Evolutionary conservation across 164 flowering plant species (phyloP).

Genomic region (Magnolia kwangsiensis): DNA sequence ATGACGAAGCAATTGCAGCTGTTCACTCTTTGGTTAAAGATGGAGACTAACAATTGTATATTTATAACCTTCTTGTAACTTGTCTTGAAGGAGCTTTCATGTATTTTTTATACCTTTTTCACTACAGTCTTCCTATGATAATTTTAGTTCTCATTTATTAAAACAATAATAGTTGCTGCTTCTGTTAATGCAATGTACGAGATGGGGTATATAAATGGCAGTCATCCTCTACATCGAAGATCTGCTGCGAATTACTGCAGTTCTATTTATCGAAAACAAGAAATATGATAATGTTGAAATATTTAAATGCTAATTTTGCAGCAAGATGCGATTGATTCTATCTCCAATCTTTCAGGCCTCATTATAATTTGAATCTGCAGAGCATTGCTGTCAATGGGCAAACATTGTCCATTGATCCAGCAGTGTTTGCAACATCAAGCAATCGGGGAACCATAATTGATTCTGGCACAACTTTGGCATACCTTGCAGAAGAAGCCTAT

Average conservation of each 20-base stretch:
- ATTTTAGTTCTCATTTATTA: background rate
- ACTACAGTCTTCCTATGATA: background rate
- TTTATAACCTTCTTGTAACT: background rate
- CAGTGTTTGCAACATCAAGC: constrained; percentile 71
- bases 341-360: constrained; percentile 71
- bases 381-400: constrained; percentile 87
- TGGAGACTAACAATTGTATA: no score
- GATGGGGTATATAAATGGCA: background rate
- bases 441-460: constrained; percentile 84
- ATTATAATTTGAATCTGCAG: constrained; percentile 82
- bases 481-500: constrained; percentile 84
- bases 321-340: constrained; percentile 8
- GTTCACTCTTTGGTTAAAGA: no score
- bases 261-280: no score
- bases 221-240: background rate
- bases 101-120: background rate
- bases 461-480: constrained; percentile 96
- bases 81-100: background rate
- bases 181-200: background rate
- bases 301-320: background rate
- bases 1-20: no score
- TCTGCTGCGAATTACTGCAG: no score
- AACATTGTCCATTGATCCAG: constrained; percentile 56
- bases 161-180: background rate
- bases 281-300: background rate